Conservation (phyloP, 352 stramenopile genomes). For the Pseudoperonospora humuli region DNA sequence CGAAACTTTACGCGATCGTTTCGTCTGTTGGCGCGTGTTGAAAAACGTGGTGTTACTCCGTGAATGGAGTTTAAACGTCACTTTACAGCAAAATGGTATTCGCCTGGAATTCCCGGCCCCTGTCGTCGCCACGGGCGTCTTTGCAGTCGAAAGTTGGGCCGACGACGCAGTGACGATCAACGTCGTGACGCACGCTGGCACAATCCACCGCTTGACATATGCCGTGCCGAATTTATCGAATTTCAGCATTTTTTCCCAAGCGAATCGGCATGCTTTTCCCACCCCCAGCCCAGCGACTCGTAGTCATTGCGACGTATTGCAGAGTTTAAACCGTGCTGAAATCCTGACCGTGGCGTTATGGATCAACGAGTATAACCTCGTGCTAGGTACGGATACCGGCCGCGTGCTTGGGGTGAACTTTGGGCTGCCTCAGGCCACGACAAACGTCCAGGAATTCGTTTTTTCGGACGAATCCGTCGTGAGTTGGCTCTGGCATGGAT, state of each 20-base stretch:
- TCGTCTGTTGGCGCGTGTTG: constrained; percentile 64
- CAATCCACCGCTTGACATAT: constrained; percentile 65
- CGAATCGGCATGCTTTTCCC: constrained; percentile 35
- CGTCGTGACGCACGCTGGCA: constrained; percentile 59
- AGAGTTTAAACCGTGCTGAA: constrained; percentile 41
- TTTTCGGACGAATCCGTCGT: constrained; percentile 67
- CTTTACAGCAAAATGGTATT: constrained; percentile 46
- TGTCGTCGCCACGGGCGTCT: constrained; percentile 49
- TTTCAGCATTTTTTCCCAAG: constrained; percentile 50
- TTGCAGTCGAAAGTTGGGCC: constrained; percentile 58
- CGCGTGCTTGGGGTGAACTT: constrained; percentile 68
- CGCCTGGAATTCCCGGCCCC: constrained; percentile 49
- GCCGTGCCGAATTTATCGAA: constrained; percentile 18
- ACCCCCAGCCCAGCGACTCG: constrained; percentile 30
- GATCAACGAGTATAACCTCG: constrained; percentile 74
- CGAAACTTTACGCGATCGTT: constrained; percentile 54
- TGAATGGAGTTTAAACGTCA: constrained; percentile 63
- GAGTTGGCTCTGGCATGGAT: constrained; percentile 60
- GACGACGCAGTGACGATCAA: constrained; percentile 42
- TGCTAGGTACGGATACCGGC: constrained; percentile 51
- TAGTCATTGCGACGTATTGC: constrained; percentile 36
- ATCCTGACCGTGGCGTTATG: constrained; percentile 56
- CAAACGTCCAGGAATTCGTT: constrained; percentile 52
- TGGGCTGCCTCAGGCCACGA: constrained; percentile 32
- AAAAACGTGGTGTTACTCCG: constrained; percentile 69